Evolutionary conservation across 805 yeast genomes (phyloP).

Genomic region (Metschnikowia lochheadii): DNA sequence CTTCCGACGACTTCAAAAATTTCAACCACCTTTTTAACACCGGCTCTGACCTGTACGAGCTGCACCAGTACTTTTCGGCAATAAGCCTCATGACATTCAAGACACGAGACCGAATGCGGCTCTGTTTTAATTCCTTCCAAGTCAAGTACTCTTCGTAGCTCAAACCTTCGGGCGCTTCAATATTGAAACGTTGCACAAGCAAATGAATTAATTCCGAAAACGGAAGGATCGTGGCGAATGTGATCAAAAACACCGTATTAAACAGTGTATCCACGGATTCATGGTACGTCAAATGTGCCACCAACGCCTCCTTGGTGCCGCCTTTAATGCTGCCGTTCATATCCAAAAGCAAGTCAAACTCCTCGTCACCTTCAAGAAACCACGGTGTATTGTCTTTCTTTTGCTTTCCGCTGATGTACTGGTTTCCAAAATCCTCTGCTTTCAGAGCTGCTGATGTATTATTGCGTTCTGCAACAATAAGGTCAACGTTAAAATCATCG

Average conservation of each 20-base stretch:
- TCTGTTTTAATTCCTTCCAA: slow-evolving; percentile 71
- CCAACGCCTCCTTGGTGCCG: slow-evolving; percentile 72
- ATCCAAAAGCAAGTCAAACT: slow-evolving; percentile 53
- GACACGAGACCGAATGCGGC: slow-evolving; percentile 62
- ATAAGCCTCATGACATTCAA: slow-evolving; percentile 63
- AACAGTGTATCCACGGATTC: slow-evolving; percentile 57
- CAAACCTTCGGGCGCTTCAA: slow-evolving; percentile 83
- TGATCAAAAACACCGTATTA: slow-evolving; percentile 64
- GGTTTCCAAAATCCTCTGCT: slow-evolving; percentile 33
- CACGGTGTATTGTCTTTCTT: slow-evolving; percentile 53
- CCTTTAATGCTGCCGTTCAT: slow-evolving; percentile 73
- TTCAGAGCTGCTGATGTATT: slow-evolving; percentile 36
- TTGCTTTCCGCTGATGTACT: slow-evolving; percentile 33
- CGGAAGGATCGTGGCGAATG: slow-evolving; percentile 71
- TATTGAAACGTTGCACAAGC: slow-evolving; percentile 60
- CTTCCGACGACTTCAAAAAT: slow-evolving; percentile 24
- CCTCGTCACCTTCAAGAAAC: slow-evolving; percentile 69
- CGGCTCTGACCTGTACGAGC: slow-evolving; percentile 49
- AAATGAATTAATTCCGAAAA: slow-evolving; percentile 57
- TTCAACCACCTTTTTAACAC: slow-evolving; percentile 32
- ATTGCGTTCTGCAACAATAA: slow-evolving; percentile 47
- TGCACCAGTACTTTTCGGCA: slow-evolving; percentile 67
- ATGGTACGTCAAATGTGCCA: slow-evolving; percentile 79
- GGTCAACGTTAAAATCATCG: slow-evolving; percentile 59
- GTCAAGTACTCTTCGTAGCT: slow-evolving; percentile 73